Evolutionary conservation across 75 land plant genomes (phyloP), one percentile per base, ranked within the genome.

Genomic region (Larix kaempferi): DNA sequence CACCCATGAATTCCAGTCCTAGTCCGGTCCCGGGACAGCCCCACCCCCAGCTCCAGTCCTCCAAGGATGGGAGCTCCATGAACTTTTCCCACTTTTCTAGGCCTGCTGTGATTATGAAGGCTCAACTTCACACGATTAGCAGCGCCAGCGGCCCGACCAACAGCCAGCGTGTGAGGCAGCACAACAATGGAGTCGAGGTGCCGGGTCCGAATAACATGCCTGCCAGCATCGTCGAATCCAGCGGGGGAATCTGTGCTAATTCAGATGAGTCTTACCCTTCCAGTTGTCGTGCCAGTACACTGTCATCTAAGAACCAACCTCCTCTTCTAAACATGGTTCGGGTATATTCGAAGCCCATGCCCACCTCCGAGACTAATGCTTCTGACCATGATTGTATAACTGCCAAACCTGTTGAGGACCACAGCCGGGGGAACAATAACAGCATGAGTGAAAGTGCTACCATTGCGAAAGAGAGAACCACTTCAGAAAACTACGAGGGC

Each of bases 71-170:
- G 8, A 12, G 12, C 12, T 69, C 73, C 49, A 41, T 41, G n/a
- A 69, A 69, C 14, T 69, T 69, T 49, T 39, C 54, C 73, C 73
- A 41, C 73, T 69, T 69, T 49, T 41, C 73, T 12, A 69, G n/a
- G 25, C 73, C 73, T 2, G 73, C 73, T 21, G 52, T 41, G 49
- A 69, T 2, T n/a, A 69, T n/a, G 52, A 69, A 69, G 52, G 54
- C 73, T 23, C 73, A 69, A 21, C 13, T 41, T 8, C 73, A 69
- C 33, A 37, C 73, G 23, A 11, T 69, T 10, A 4, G 52, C 11
- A 69, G 54, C 7, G 49, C 73, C 25, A 69, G 73, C 12, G 73
- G 73, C n/a, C 54, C 73, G 39, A 69, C 73, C 25, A 69, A 41
- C 23, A 69, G 39, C 10, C 73, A 41, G 4, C 25, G 73, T 21